A percentile compares a stretch with the other conserved stretches of the same genome.
Conservation (phyloP, 768 basidiomycete genomes). For the Termitomyces eurrhizus region DNA sequence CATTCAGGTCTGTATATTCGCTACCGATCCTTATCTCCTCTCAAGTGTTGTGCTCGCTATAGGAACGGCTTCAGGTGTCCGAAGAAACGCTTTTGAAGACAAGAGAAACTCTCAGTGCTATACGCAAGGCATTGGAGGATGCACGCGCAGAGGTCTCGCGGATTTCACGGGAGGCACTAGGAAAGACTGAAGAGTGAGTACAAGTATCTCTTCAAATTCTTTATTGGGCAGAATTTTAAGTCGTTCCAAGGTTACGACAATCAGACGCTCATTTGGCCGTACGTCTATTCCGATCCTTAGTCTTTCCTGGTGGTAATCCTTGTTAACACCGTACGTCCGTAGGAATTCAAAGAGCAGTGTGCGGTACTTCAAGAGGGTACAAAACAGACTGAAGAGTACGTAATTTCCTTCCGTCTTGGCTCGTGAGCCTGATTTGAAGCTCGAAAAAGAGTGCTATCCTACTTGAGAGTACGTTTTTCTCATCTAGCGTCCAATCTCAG, state of each 20-base stretch:
- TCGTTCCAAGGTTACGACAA: background rate
- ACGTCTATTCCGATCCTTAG: background rate
- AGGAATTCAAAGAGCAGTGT: slow-evolving; percentile 1
- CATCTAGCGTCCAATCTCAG: background rate
- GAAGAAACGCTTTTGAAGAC: slow-evolving; percentile 4
- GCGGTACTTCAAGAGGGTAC: background rate
- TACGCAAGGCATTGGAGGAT: background rate
- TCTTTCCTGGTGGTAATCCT: background rate
- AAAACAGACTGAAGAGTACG: background rate
- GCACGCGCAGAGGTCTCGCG: background rate
- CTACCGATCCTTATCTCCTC: too few relatives aligned
- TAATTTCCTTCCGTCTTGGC: background rate
- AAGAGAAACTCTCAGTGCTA: background rate
- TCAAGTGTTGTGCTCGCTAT: too few relatives aligned
- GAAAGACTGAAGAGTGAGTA: slow-evolving; percentile 2
- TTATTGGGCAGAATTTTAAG: background rate
- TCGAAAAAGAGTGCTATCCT: background rate
- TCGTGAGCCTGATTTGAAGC: background rate
- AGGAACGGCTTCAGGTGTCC: slow-evolving; percentile 14
- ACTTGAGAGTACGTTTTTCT: background rate
- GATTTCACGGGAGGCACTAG: background rate
- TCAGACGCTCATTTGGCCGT: slow-evolving; percentile 10
- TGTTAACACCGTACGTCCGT: background rate
- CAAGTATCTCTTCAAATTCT: background rate
- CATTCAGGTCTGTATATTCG: too few relatives aligned